Evolutionary conservation across 805 yeast species (phyloP), one percentile per base, ranked within the genome.

Genomic region (Metschnikowia peoriensis): DNA sequence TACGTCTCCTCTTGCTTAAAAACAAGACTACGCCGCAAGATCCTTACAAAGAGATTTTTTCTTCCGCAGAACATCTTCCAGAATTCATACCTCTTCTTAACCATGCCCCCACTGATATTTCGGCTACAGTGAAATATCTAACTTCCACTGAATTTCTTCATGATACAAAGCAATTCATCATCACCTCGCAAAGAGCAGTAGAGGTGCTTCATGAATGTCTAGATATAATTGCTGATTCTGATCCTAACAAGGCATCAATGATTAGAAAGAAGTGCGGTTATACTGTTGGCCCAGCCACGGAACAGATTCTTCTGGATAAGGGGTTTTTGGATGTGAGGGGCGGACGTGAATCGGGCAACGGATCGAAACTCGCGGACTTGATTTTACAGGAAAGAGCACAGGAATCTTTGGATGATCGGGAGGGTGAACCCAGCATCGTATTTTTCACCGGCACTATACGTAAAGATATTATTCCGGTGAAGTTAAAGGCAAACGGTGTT

Each of bases 241-340:
- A 64, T 53, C 50, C 59, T 6, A 46, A 38, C 12, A 40, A 39
- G 38, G 64, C 7, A 3, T 35, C 49, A 2, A 49, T 46, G 0
- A 70, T 84, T 0, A 64, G 81, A 7, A 49, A 57, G 3, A 83
- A 83, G 59, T 80, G 84, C 0, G 85, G 86, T 0, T 93, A 84
- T 63, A 89, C 97, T 0, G 97, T 93, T 6, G 98, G 98, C 0
- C 97, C 97, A 1, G 91, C 96, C 0, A 93, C 98, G 0, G 79
- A 78, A 16, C 71, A 73, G 14, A 81, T 86, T 15, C 66, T 93
- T 11, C 54, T 64, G 2, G 71, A 73, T 7, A 66, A 83, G 32
- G 97, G 97, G 0, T 93, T 91, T 64, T 62, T 51, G 1, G 79
- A 82, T 54, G 79, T 93, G 0, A 68, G 82, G 51, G 97, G 97